Percentiles rank a stretch among this genome's conserved stretches.
Conservation (phyloP, 1,284 basidiomycete species). For the Pyrrhoderma noxium region DNA sequence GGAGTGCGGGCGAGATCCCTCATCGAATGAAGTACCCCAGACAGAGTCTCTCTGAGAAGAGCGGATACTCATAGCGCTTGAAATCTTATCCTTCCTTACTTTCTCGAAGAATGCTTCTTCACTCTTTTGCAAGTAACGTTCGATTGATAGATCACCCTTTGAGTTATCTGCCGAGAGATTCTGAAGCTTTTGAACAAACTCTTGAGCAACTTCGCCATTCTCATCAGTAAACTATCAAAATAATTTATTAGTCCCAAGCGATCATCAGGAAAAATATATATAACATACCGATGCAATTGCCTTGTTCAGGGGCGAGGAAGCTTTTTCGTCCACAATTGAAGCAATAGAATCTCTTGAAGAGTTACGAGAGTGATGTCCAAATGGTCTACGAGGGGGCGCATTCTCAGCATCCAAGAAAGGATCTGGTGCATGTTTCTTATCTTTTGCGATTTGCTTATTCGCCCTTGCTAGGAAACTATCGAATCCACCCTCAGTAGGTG, state of each 20-base stretch:
- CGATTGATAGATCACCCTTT: conserved; percentile 84
- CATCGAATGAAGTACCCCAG: conserved; percentile 66
- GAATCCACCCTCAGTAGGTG: conserved; percentile 38
- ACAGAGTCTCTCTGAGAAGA: conserved; percentile 78
- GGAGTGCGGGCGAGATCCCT: conserved; percentile 64
- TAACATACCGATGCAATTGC: conserved; percentile 73
- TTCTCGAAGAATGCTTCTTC: conserved; percentile 90
- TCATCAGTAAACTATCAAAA: conserved; percentile 81
- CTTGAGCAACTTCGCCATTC: conserved; percentile 83
- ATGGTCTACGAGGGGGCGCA: conserved; percentile 58
- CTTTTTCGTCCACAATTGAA: conserved; percentile 85
- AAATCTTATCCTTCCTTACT: conserved; percentile 80
- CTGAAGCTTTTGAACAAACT: conserved; percentile 83
- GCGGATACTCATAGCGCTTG: conserved; percentile 66
- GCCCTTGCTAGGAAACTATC: conserved; percentile 78
- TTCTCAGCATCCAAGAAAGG: conserved; percentile 66
- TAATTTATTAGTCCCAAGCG: conserved; percentile 15
- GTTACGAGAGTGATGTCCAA: conserved; percentile 70
- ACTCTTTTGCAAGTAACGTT: conserved; percentile 82
- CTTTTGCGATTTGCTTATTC: conserved; percentile 73
- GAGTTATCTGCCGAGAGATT: conserved; percentile 78
- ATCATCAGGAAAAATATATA: conserved; percentile 2
- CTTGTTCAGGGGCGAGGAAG: conserved; percentile 84
- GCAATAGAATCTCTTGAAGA: conserved; percentile 84
- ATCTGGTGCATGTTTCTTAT: conserved; percentile 69